Evolutionary conservation across 495 filamentous ascomycete genomes (phyloP), one percentile per base, ranked within the genome.

Genomic region (Podospora pseudocomata): DNA sequence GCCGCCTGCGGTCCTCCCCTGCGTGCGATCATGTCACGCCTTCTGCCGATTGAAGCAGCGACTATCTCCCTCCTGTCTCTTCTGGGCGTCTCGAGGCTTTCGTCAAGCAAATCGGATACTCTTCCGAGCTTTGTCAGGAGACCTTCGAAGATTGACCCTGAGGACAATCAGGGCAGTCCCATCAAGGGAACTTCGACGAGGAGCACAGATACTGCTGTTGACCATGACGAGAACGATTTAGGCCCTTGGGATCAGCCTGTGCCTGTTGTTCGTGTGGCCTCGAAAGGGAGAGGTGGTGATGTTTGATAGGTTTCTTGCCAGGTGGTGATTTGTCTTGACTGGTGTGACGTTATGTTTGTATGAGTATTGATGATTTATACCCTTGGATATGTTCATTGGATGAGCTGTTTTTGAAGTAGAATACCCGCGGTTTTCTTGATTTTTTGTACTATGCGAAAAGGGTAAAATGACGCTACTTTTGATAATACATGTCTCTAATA

Each of bases 1-100:
- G 73, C 73, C 26, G 68, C 68, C 32, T 73, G 63, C 19, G 71
- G 71, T 0, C 71, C 71, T 11, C 68, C 60, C 1, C 67, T 69
- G 7, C 70, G 70, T 11, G 26, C 44, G 0, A 66, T 71, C 13
- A 63, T 71, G 26, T 32, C 62, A 26, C 67, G 39, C 13, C 30
- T 67, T 39, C 11, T 69, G 19, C 67, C 70, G 9, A 65, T 58
- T 39, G 63, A 66, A 23, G 59, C 59, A 6, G 13, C 68, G 0
- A 32, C 59, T 57, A 63, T 39, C 32, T 65, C 66, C n/a, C 66
- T 71, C 57, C 23, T 70, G 65, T 70, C 65, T 6, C 44, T 39
- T 1, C 20, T 70, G 18, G 58, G 65, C 3, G 28, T 55, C 23
- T 55, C 63, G 23, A 49, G 39, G 15, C n/a, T 9, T 1, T 26